A percentile compares a stretch with the other conserved stretches of the same genome.
These are phyloP conservation scores for Thuidium tamariscinum DNA, from an alignment of 225 moss, liverwort and hornwort species.

Conservation along the genomic window DNA sequence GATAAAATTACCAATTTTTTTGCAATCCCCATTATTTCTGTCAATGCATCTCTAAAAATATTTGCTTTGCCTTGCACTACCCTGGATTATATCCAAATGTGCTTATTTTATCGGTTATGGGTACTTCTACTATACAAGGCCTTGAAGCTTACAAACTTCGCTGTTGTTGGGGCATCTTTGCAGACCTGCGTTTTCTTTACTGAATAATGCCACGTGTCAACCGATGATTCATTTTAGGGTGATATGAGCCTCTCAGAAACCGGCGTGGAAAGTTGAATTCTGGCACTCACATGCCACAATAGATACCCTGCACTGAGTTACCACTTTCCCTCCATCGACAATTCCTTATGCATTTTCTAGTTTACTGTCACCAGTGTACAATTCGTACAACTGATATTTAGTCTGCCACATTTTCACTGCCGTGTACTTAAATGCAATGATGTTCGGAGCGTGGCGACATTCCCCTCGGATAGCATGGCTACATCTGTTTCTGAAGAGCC, in stretches of 20 bases:
- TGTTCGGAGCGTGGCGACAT: no score
- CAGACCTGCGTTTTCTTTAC: fast-evolving
- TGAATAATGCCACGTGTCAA: neutral
- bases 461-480: fast-evolving
- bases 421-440: neutral
- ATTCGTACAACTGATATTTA: no score
- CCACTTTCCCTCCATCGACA: fast-evolving
- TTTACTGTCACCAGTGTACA: fast-evolving
- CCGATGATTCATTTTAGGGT: no score
- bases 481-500: neutral
- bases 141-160: neutral
- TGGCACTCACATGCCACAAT: fast-evolving
- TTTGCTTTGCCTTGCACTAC: no score
- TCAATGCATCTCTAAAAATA: no score
- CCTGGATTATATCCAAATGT: no score
- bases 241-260: fast-evolving
- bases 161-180: no score
- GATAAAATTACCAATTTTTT: no score
- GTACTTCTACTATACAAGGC: no score
- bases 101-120: no score
- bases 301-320: fast-evolving
- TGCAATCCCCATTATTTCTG: no score
- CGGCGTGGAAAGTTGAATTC: neutral
- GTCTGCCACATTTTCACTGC: fast-evolving
- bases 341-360: fast-evolving